These are phyloP conservation scores for Saccharomycopsis fibuligera DNA, from an alignment of 805 yeast species.

Conservation along the genomic window DNA sequence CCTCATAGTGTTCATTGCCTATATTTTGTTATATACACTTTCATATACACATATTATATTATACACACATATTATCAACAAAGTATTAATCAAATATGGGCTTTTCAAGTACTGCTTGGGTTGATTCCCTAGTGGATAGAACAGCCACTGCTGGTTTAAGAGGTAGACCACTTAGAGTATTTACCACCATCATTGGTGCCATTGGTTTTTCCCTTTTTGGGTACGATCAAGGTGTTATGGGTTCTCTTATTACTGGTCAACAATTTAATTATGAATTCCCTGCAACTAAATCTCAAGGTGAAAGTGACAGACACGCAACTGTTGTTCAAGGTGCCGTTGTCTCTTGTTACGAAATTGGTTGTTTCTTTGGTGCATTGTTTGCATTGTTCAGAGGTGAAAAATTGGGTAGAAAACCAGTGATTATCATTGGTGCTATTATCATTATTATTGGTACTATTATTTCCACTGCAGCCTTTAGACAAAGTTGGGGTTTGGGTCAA, in stretches of 20 bases:
- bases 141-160: conserved; percentile 41
- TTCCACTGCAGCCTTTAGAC: conserved; percentile 46
- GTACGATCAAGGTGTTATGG: conserved; percentile 77
- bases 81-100: too few species aligned
- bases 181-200: conserved; percentile 54
- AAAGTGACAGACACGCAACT: conserved; percentile 39
- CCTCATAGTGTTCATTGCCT: too few species aligned
- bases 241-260: conserved; percentile 52
- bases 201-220: conserved; percentile 66
- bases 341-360: conserved; percentile 65
- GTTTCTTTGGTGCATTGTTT: conserved; percentile 65
- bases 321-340: conserved; percentile 68
- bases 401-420: conserved; percentile 60
- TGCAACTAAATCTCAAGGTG: conserved; percentile 31
- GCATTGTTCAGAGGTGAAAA: conserved; percentile 56
- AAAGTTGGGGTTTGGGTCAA: conserved; percentile 61
- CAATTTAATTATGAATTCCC: conserved; percentile 64
- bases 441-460: conserved; percentile 56
- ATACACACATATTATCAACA: too few species aligned
- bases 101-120: too few species aligned
- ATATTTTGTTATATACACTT: too few species aligned
- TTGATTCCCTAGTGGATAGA: conserved; percentile 8
- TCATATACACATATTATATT: too few species aligned
- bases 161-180: conserved; percentile 45
- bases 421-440: conserved; percentile 48